These are phyloP conservation scores for Lichina pygmaea DNA, from an alignment of 495 filamentous ascomycete genomes.

Conservation along the genomic window DNA sequence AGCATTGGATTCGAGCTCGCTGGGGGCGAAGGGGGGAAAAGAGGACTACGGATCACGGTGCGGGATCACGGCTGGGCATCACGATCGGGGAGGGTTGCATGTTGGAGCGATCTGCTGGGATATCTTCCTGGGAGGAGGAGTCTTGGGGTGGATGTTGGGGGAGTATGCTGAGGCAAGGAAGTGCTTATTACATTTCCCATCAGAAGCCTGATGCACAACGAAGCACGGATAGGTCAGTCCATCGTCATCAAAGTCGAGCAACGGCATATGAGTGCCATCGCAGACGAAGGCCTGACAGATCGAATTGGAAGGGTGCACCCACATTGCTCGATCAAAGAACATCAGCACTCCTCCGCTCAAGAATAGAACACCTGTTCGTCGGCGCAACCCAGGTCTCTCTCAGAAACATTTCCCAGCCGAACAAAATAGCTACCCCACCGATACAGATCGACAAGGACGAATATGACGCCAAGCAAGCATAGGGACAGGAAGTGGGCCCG, in stretches of 20 bases:
- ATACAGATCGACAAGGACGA: too few species aligned
- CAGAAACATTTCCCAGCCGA: too few species aligned
- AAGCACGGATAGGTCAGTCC: not conserved
- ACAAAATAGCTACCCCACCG: too few species aligned
- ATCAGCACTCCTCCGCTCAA: slow-evolving; percentile 75
- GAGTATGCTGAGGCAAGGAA: not conserved
- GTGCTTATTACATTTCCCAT: slow-evolving; percentile 53
- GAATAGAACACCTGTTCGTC: slow-evolving; percentile 54
- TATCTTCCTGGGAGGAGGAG: too few species aligned
- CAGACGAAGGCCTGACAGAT: not conserved
- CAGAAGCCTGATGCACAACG: slow-evolving; percentile 27
- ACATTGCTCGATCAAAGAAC: slow-evolving; percentile 95
- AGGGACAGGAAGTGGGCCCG: slow-evolving; percentile 5
- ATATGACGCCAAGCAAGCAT: not conserved
- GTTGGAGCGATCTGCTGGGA: too few species aligned
- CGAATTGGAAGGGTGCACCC: slow-evolving; percentile 7
- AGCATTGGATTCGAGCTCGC: not conserved
- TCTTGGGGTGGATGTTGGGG: too few species aligned
- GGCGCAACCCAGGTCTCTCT: not conserved
- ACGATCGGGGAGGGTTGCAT: too few species aligned
- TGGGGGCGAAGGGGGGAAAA: not conserved
- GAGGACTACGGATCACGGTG: too few species aligned
- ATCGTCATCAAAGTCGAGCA: not conserved
- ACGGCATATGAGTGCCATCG: not conserved
- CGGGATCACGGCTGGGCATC: too few species aligned